Percentiles rank a stretch among this genome's conserved stretches.
phyloP scores from a whole-genome alignment of 2,329 filamentous ascomycete genomes.

The Cladosporium sp. region DNA sequence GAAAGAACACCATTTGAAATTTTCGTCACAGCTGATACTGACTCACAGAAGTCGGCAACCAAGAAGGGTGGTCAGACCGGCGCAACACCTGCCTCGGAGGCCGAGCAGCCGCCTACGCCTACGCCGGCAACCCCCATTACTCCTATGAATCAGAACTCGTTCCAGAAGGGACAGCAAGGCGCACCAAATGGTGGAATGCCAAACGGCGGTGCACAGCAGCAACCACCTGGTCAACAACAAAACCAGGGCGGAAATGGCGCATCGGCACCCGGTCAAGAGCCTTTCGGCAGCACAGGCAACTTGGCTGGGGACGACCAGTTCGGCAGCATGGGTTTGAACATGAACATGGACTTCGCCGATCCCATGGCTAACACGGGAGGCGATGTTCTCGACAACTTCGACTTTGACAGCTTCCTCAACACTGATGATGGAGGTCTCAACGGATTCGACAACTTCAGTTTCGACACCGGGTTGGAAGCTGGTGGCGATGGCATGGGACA shows the following conservation, averaged over 20 bases:
- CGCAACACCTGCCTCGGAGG: constrained; percentile 38
- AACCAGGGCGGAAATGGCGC: constrained; percentile 18
- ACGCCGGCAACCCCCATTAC: constrained; percentile 47
- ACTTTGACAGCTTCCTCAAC: constrained; percentile 63
- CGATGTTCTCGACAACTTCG: constrained; percentile 65
- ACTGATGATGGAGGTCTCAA: constrained; percentile 39
- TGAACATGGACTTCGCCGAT: constrained; percentile 36
- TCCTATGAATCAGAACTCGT: constrained; percentile 38
- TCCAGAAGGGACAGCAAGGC: constrained; percentile 33
- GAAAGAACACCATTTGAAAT: neutral
- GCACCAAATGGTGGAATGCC: constrained; percentile 27
- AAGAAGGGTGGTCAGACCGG: constrained; percentile 28
- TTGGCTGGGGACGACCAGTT: constrained; percentile 34
- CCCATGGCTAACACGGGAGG: constrained; percentile 41
- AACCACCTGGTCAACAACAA: constrained; percentile 26
- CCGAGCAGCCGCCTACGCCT: constrained; percentile 44
- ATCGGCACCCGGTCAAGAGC: constrained; percentile 22
- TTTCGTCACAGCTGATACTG: constrained; percentile 9
- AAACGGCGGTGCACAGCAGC: constrained; percentile 20
- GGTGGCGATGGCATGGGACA: constrained; percentile 11
- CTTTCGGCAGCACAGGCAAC: constrained; percentile 34
- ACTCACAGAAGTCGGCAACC: constrained; percentile 29
- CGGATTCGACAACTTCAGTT: constrained; percentile 26
- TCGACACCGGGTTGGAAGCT: constrained; percentile 10
- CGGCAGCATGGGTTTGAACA: constrained; percentile 31